These are phyloP conservation scores for Coemansia sp. DNA, from an alignment of 192 early-diverging fungal genomes.

Conservation along the genomic window DNA sequence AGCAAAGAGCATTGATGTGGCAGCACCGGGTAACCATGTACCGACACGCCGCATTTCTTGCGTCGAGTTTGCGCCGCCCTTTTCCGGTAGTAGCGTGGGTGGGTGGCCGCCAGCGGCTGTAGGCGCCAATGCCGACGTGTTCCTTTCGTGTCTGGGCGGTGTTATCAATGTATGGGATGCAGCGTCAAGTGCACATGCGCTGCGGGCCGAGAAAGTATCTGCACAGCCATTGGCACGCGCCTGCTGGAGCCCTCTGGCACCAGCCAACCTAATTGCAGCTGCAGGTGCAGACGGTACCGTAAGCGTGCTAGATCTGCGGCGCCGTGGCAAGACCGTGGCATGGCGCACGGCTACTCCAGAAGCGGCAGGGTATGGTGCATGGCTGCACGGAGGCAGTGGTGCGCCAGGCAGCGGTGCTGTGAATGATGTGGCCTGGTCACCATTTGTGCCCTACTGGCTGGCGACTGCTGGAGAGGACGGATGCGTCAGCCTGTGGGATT, in stretches of 20 bases:
- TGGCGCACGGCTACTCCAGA: constrained; percentile 51
- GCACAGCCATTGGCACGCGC: constrained; percentile 35
- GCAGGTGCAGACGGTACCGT: constrained; percentile 33
- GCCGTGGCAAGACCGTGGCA: constrained; percentile 48
- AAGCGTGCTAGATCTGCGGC: constrained; percentile 43
- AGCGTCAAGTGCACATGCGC: constrained; percentile 22
- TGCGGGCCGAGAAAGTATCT: constrained; percentile 42
- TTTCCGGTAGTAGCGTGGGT: background rate
- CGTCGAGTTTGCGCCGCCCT: constrained; percentile 51
- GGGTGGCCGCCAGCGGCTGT: constrained; percentile 28
- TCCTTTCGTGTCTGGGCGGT: constrained; percentile 43
- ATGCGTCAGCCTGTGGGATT: constrained; percentile 66
- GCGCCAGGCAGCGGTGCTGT: constrained; percentile 14
- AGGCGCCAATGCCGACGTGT: constrained; percentile 17
- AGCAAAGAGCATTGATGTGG: constrained; percentile 43
- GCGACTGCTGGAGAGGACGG: constrained; percentile 60
- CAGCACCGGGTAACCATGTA: constrained; percentile 46
- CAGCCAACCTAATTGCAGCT: constrained; percentile 34
- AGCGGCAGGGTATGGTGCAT: background rate
- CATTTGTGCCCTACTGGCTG: constrained; percentile 75
- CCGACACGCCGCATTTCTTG: constrained; percentile 38
- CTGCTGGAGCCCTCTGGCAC: constrained; percentile 38
- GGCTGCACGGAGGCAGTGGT: constrained; percentile 1
- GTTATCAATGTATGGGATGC: constrained; percentile 52
- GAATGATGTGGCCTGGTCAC: constrained; percentile 62